Conservation (phyloP, 2,329 filamentous ascomycete genomes). For the Zasmidium citrigriseum region DNA sequence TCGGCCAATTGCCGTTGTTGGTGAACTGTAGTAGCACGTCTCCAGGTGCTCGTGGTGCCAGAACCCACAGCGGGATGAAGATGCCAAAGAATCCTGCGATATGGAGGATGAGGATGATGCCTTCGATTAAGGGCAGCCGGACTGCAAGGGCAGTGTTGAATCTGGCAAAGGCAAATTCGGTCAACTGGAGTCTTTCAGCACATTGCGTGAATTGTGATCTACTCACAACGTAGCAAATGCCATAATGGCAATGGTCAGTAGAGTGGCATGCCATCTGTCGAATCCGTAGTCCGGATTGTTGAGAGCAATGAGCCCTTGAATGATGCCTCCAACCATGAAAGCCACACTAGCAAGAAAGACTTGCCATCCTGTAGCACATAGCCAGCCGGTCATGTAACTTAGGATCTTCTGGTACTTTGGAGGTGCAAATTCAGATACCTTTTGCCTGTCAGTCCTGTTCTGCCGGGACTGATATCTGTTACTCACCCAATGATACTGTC, state of each 20-base stretch:
- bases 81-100: conserved; percentile 39
- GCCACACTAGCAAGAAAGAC: conserved; percentile 44
- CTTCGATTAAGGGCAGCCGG: conserved; percentile 32
- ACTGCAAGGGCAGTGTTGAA: conserved; percentile 33
- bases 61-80: conserved; percentile 28
- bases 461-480: background rate
- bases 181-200: no score
- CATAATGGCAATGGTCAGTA: conserved; percentile 36
- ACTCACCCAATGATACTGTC: conserved; percentile 8
- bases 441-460: background rate
- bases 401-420: conserved; percentile 25
- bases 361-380: conserved; percentile 41
- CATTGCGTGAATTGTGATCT: no score
- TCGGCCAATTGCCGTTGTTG: conserved; percentile 28
- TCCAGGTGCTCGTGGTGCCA: conserved; percentile 23
- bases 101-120: conserved; percentile 29
- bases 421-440: conserved; percentile 32
- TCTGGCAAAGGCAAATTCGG: background rate
- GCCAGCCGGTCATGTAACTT: conserved; percentile 30
- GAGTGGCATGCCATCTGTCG: conserved; percentile 45
- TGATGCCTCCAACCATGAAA: conserved; percentile 41
- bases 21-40: conserved; percentile 22
- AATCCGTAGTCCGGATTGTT: conserved; percentile 16
- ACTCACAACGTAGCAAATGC: conserved; percentile 18
- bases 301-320: conserved; percentile 17